Conservation (phyloP, 805 yeast genomes). For the Candida nemodendra region DNA sequence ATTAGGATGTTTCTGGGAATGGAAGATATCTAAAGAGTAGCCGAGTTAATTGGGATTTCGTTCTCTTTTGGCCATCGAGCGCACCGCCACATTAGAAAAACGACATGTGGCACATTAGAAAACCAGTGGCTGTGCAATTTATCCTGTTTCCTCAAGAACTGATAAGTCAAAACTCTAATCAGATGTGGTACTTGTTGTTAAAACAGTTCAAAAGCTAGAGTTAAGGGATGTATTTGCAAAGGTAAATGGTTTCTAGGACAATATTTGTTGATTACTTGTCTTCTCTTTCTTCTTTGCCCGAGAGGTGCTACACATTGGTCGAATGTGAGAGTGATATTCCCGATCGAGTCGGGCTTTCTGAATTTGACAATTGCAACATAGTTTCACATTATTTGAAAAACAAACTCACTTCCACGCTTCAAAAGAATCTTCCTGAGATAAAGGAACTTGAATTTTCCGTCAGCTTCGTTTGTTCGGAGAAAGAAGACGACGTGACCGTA, state of each 20-base stretch:
- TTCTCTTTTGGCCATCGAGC: too few relatives aligned
- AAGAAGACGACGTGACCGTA: conserved; percentile 1
- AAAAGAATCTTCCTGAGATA: not conserved
- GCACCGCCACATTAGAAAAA: too few relatives aligned
- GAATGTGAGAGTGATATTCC: conserved; percentile 3
- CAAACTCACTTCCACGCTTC: not conserved
- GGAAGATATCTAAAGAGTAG: too few relatives aligned
- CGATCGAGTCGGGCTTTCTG: conserved; percentile 3
- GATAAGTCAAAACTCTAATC: too few relatives aligned
- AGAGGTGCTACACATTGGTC: conserved; percentile 13
- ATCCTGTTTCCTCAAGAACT: too few relatives aligned
- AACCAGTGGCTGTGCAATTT: too few relatives aligned
- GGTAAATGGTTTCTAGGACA: conserved; percentile 12
- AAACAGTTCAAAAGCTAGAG: too few relatives aligned
- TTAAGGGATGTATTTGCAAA: too few relatives aligned
- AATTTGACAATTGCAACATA: conserved; percentile 1
- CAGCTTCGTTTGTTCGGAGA: conserved; percentile 13
- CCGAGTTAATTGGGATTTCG: too few relatives aligned
- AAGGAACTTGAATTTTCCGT: conserved; percentile 4
- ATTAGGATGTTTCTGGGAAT: too few relatives aligned
- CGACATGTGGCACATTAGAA: too few relatives aligned
- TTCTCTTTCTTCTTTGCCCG: not conserved
- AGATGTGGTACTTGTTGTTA: too few relatives aligned
- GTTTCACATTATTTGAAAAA: conserved; percentile 1
- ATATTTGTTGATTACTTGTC: conserved; percentile 9